Percentiles rank a stretch among this genome's conserved stretches.
Evolutionary conservation across 148 eudicot genomes (phyloP).

Genomic region (Silene conica): DNA sequence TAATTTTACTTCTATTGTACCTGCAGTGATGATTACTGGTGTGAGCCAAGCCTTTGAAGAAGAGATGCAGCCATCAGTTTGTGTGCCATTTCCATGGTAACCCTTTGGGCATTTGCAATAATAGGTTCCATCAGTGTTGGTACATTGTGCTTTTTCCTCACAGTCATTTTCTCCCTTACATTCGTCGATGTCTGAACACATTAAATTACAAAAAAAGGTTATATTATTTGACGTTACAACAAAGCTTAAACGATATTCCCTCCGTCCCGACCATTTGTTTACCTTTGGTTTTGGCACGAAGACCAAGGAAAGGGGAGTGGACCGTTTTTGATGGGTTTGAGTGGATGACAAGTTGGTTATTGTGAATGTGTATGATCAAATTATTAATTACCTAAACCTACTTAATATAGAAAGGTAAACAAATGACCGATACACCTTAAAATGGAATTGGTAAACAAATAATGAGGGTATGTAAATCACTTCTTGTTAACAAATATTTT

Average conservation of each 20-base stretch:
- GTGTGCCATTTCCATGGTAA: constrained; percentile 17
- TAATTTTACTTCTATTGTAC: not conserved
- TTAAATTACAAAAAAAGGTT: not conserved
- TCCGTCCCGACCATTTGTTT: too few relatives aligned
- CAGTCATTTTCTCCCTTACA: constrained; percentile 6
- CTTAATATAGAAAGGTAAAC: too few relatives aligned
- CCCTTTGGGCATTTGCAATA: constrained; percentile 14
- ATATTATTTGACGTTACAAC: not conserved
- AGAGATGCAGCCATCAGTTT: not conserved
- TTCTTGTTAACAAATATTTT: not conserved
- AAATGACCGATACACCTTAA: too few relatives aligned
- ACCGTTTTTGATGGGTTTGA: too few relatives aligned
- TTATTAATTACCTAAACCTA: too few relatives aligned
- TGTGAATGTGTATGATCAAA: too few relatives aligned
- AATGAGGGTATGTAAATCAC: too few relatives aligned
- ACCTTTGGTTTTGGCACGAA: too few relatives aligned
- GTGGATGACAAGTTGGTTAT: too few relatives aligned
- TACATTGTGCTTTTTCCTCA: constrained; percentile 11
- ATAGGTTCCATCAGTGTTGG: constrained; percentile 12
- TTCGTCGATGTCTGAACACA: constrained; percentile 13
- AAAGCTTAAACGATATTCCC: not conserved
- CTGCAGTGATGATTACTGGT: constrained; percentile 17
- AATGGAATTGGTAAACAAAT: too few relatives aligned
- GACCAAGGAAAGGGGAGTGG: too few relatives aligned
- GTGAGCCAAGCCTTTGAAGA: not conserved